These are phyloP conservation scores for Pleomassaria siparia DNA, from an alignment of 2,329 filamentous ascomycete genomes.

Conservation along the genomic window DNA sequence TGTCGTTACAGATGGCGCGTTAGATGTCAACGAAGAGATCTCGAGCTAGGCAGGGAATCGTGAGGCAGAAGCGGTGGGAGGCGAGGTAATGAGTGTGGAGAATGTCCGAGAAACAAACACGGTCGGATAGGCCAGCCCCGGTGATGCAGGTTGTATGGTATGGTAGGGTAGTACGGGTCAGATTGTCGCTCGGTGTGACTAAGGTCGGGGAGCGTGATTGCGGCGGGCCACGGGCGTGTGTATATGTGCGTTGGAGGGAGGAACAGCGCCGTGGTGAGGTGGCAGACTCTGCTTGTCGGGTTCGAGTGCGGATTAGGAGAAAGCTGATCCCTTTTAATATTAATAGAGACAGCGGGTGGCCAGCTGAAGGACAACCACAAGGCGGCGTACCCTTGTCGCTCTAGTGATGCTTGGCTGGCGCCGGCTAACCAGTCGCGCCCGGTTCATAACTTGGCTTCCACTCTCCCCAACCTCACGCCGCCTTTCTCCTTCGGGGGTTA, in stretches of 20 bases:
- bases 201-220: constrained; percentile 8
- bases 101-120: constrained; percentile 28
- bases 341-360: constrained; percentile 6
- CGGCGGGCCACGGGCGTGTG: not conserved
- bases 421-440: constrained; percentile 4
- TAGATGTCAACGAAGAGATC: constrained; percentile 1
- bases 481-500: constrained; percentile 10
- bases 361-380: constrained; percentile 17
- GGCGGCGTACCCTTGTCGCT: constrained; percentile 5
- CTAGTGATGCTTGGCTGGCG: constrained; percentile 6
- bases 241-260: constrained; percentile 3
- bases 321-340: constrained; percentile 12
- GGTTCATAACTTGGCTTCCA: not conserved
- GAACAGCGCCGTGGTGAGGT: not conserved
- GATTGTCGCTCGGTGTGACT: constrained; percentile 7
- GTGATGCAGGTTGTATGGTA: constrained; percentile 7
- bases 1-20: constrained; percentile 16
- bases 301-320: constrained; percentile 3
- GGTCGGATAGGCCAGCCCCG: constrained; percentile 19
- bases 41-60: not conserved
- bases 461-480: not conserved
- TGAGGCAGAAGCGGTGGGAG: constrained; percentile 3
- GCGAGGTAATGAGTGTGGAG: constrained; percentile 30
- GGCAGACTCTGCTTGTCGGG: constrained; percentile 2
- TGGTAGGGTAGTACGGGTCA: not conserved